A percentile compares a stretch with the other conserved stretches of the same genome.
These are phyloP conservation scores for Galerina sulciceps DNA, from an alignment of 768 basidiomycete species.

Conservation along the genomic window DNA sequence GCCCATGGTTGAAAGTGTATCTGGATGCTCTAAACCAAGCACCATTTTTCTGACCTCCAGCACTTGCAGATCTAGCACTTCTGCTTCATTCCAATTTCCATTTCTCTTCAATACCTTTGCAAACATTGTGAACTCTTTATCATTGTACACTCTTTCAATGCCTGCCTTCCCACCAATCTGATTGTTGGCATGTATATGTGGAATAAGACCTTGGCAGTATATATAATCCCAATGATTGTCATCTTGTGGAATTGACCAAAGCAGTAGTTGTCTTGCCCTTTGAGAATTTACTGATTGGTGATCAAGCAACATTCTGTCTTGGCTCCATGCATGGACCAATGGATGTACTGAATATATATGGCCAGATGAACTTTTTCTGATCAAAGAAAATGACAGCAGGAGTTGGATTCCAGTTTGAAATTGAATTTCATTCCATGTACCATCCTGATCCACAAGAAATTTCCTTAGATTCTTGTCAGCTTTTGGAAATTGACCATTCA, in stretches of 20 bases:
- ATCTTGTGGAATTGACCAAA: background rate
- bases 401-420: conserved; percentile 20
- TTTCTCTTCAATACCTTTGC: background rate
- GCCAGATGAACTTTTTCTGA: conserved; percentile 1
- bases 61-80: background rate
- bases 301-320: background rate
- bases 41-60: background rate
- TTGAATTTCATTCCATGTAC: conserved; percentile 14
- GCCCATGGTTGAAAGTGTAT: background rate
- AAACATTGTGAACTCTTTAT: background rate
- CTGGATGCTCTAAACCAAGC: background rate
- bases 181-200: background rate
- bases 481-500: background rate
- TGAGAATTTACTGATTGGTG: background rate
- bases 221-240: background rate
- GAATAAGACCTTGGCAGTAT: background rate
- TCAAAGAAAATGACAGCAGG: conserved; percentile 18
- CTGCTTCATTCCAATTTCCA: background rate
- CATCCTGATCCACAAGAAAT: background rate
- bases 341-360: conserved; percentile 5
- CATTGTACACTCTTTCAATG: background rate
- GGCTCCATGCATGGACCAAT: background rate
- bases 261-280: background rate
- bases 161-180: background rate
- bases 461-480: background rate